Evolutionary conservation across 192 early-diverging fungal species (phyloP).

Genomic region (Gryganskiella cystojenkinii): DNA sequence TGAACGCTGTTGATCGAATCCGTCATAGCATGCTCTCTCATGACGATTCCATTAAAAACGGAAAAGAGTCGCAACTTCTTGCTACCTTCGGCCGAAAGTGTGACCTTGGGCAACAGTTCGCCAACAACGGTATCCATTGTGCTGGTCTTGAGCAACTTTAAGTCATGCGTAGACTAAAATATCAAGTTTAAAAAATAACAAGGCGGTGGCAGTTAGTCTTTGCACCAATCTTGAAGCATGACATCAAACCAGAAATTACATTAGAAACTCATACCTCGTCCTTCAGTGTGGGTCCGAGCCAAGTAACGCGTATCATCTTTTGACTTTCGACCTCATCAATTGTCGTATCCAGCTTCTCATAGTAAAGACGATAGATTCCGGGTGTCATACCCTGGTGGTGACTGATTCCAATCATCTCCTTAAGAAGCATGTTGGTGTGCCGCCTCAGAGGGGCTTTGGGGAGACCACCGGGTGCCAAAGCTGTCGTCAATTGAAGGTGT

Average conservation of each 20-base stretch:
- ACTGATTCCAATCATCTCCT: slow-evolving; percentile 50
- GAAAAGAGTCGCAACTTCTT: slow-evolving; percentile 69
- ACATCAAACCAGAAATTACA: no score
- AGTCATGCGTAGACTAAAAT: slow-evolving; percentile 56
- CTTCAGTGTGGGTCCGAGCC: slow-evolving; percentile 70
- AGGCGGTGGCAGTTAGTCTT: no score
- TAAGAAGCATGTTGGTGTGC: slow-evolving; percentile 34
- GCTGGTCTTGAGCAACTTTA: slow-evolving; percentile 76
- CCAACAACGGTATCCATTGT: slow-evolving; percentile 60
- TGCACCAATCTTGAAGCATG: no score
- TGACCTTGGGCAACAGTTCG: slow-evolving; percentile 61
- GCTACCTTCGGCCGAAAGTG: slow-evolving; percentile 53
- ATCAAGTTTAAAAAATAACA: not conserved
- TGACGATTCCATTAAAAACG: slow-evolving; percentile 60
- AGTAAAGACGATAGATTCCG: slow-evolving; percentile 65
- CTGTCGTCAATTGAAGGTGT: slow-evolving; percentile 78
- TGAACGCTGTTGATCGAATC: slow-evolving; percentile 62
- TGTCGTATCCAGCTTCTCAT: slow-evolving; percentile 86
- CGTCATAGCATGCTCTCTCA: slow-evolving; percentile 45
- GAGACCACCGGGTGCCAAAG: slow-evolving; percentile 25
- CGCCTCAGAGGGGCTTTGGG: slow-evolving; percentile 46
- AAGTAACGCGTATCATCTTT: slow-evolving; percentile 73
- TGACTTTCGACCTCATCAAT: slow-evolving; percentile 88
- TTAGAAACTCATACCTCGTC: slow-evolving; percentile 62
- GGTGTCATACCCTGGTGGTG: slow-evolving; percentile 28